These are phyloP conservation scores for Mycena venus DNA, from an alignment of 768 basidiomycete genomes.

Conservation along the genomic window DNA sequence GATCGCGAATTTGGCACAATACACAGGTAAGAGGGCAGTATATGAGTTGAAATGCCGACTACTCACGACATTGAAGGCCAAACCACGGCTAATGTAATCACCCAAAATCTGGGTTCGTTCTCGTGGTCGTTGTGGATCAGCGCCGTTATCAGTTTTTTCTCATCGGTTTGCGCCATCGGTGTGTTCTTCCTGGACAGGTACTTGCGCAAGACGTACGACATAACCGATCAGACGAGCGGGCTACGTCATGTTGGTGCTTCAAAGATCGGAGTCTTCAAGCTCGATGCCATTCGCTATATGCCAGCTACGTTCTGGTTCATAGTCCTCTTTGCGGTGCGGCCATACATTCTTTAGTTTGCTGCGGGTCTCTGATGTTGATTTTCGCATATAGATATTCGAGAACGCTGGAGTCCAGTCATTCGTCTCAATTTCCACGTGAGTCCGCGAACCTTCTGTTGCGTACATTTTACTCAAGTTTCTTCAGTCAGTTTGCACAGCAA, in stretches of 20 bases:
- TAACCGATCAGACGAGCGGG: constrained; percentile 53
- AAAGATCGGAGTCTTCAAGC: constrained; percentile 44
- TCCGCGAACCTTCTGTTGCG: background rate
- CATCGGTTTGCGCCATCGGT: constrained; percentile 50
- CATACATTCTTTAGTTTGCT: background rate
- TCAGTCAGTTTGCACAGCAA: constrained; percentile 58
- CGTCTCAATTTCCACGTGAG: constrained; percentile 58
- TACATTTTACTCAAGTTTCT: background rate
- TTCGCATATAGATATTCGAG: constrained; percentile 46
- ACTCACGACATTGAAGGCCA: constrained; percentile 46
- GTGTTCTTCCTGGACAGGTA: constrained; percentile 54
- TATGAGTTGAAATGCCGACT: background rate
- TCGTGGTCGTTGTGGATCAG: constrained; percentile 60
- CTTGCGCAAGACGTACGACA: constrained; percentile 49
- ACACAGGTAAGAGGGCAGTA: constrained; percentile 7
- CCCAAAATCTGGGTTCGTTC: constrained; percentile 52
- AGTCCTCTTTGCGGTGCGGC: constrained; percentile 46
- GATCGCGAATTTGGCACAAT: constrained; percentile 56
- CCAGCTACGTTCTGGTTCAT: constrained; percentile 58
- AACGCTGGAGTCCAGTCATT: constrained; percentile 59
- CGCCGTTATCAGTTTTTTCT: constrained; percentile 52
- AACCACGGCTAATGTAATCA: constrained; percentile 56
- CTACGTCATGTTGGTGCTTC: constrained; percentile 41
- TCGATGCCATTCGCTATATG: constrained; percentile 47
- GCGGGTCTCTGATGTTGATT: constrained; percentile 2